These are phyloP conservation scores for Polytolypa hystricis DNA, from an alignment of 2,329 filamentous ascomycete genomes.

Conservation along the genomic window DNA sequence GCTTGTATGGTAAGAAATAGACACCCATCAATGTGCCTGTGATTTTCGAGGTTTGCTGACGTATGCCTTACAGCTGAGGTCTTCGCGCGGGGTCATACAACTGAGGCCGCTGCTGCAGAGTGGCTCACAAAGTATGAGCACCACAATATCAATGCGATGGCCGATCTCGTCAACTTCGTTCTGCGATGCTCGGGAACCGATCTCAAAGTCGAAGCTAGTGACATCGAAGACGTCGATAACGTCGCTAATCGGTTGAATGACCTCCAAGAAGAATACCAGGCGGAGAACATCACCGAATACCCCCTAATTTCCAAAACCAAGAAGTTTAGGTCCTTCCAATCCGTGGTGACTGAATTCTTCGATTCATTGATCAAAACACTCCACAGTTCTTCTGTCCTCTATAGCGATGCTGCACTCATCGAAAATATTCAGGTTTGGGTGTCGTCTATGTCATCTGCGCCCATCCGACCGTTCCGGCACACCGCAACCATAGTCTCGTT, in stretches of 20 bases:
- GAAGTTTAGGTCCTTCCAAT: conserved; percentile 64
- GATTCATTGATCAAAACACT: conserved; percentile 62
- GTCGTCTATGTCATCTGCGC: conserved; percentile 77
- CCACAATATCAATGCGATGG: conserved; percentile 44
- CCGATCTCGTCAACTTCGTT: conserved; percentile 51
- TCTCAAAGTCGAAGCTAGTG: conserved; percentile 63
- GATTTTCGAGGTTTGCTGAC: conserved; percentile 16
- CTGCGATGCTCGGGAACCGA: conserved; percentile 66
- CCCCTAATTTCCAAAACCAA: conserved; percentile 77
- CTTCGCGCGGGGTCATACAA: conserved; percentile 43
- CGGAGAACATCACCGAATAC: conserved; percentile 77
- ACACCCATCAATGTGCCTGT: conserved; percentile 1
- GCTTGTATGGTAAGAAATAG: conserved; percentile 43
- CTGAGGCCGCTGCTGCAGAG: conserved; percentile 46
- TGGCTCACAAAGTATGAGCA: conserved; percentile 49
- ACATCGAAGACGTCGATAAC: conserved; percentile 84
- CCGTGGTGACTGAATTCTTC: conserved; percentile 69
- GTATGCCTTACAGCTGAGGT: conserved; percentile 40
- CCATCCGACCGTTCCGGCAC: conserved; percentile 81
- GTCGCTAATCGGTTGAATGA: conserved; percentile 67
- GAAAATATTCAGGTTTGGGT: conserved; percentile 89
- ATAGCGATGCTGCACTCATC: conserved; percentile 63
- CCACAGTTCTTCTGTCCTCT: conserved; percentile 71
- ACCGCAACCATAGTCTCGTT: conserved; percentile 80
- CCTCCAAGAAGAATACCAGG: conserved; percentile 78